Evolutionary conservation across 495 filamentous ascomycete species (phyloP), one percentile per base, ranked within the genome.

Genomic region (Cryomyces minteri): DNA sequence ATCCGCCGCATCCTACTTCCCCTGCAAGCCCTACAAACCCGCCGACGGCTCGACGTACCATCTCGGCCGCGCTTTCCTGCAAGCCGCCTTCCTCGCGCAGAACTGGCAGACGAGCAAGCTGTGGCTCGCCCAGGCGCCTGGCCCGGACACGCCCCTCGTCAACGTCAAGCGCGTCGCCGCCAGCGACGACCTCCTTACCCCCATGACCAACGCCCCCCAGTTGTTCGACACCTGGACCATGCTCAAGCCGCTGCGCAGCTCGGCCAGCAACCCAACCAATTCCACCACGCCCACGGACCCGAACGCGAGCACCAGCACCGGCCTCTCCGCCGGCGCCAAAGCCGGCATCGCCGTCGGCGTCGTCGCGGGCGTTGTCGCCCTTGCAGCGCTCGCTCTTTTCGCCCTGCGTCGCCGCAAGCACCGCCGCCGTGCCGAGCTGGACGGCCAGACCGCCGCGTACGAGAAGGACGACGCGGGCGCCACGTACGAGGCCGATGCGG

Each of bases 1-100:
- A 1, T 51, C 36, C 9, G 52, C 62, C 25, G 63, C 61, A 6
- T 58, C 53, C 6, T 78, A 76, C 50, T 72, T 78, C 49, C 73
- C 73, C 12, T 74, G 71, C 43, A 57, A 61, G 32, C 61, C 62
- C 0, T 74, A 70, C 43, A 57, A 61, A 32, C 61, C 62, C 0
- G 40, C 50, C 18, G 48, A 48, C 18, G 34, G 28, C 5, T 25
- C 31, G 25, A 9, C 30, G 14, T 70, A 60, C 37, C 51, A 50
- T 6, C 65, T 77, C 32, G 72, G 72, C 1, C 62, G 74, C 28
- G 63, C 72, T 2, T 77, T 78, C 44, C 50, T 77, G 9, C 73
- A 78, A 51, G 71, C 70, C 28, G 67, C 72, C 5, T 75, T 76
- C 46, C 47, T 75, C 0, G 72, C 68, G 11, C 62, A 64, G 5